Evolutionary conservation across 2,329 filamentous ascomycete genomes (phyloP).

Genomic region (Chaetoscypha palmicola): DNA sequence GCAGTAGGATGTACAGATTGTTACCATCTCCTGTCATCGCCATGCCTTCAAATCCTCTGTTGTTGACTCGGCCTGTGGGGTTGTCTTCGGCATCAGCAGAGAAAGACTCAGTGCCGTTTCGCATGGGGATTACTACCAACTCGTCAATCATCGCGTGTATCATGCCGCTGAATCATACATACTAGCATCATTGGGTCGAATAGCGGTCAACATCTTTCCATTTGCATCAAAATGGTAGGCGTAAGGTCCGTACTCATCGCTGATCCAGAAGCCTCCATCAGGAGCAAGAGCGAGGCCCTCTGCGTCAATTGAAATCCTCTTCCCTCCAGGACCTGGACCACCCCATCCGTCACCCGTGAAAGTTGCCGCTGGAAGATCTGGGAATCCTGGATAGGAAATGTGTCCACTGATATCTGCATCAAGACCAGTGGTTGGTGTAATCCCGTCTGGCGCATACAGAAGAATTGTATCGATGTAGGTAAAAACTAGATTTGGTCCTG

Average conservation of each 20-base stretch:
- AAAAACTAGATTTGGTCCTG: constrained; percentile 53
- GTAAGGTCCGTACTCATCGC: constrained; percentile 64
- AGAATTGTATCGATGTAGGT: constrained; percentile 58
- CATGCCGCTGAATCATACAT: neutral
- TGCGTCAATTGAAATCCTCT: constrained; percentile 53
- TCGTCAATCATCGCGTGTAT: neutral
- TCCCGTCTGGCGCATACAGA: constrained; percentile 55
- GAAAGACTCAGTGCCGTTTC: constrained; percentile 57
- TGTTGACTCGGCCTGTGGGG: constrained; percentile 58
- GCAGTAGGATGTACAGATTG: constrained; percentile 57
- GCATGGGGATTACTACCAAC: constrained; percentile 47
- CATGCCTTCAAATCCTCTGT: constrained; percentile 68
- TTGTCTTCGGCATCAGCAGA: constrained; percentile 57
- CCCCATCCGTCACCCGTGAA: constrained; percentile 65
- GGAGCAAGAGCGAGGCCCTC: constrained; percentile 58
- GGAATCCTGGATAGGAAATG: constrained; percentile 50
- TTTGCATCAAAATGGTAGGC: constrained; percentile 55
- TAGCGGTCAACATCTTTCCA: constrained; percentile 55
- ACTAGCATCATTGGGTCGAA: constrained; percentile 55
- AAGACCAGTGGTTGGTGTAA: constrained; percentile 52
- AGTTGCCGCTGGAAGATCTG: constrained; percentile 53
- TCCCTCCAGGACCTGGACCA: constrained; percentile 49
- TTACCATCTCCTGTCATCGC: constrained; percentile 56
- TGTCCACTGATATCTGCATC: constrained; percentile 51
- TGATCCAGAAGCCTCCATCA: constrained; percentile 56